These are phyloP conservation scores for Rutstroemia sp. DNA, from an alignment of 2,329 filamentous ascomycete genomes.

Conservation along the genomic window DNA sequence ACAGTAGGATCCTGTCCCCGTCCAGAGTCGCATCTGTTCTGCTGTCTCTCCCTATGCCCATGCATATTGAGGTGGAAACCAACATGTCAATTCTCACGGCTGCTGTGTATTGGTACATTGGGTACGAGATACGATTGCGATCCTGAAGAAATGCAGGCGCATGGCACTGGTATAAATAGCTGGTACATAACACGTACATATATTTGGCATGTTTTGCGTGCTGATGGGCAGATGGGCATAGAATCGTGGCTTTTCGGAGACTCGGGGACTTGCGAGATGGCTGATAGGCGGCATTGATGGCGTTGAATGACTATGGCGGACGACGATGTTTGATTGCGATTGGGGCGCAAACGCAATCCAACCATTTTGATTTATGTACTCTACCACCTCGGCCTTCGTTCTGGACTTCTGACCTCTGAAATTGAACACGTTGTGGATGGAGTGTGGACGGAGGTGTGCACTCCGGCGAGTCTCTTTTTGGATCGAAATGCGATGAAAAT, in stretches of 20 bases:
- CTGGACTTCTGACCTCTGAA: neutral
- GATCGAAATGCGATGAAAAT: no score
- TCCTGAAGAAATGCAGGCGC: neutral
- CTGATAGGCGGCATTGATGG: neutral
- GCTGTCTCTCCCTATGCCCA: neutral
- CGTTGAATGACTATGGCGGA: neutral
- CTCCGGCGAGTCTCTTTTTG: no score
- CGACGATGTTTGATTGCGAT: no score
- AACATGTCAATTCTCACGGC: no score
- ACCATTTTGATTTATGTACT: neutral
- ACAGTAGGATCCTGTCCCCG: neutral
- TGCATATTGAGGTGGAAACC: neutral
- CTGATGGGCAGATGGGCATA: neutral
- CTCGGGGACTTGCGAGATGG: conserved; percentile 7
- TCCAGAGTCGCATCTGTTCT: no score
- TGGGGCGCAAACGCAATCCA: no score
- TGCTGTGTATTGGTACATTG: no score
- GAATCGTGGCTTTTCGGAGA: conserved; percentile 7
- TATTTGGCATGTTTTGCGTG: neutral
- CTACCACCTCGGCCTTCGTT: neutral
- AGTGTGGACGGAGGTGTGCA: no score
- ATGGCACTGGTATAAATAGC: neutral
- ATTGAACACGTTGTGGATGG: neutral
- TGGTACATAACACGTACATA: neutral
- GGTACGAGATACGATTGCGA: neutral